Percentiles rank a stretch among this genome's conserved stretches.
Evolutionary conservation across 768 basidiomycete genomes (phyloP).

Genomic region (Hericium erinaceus): DNA sequence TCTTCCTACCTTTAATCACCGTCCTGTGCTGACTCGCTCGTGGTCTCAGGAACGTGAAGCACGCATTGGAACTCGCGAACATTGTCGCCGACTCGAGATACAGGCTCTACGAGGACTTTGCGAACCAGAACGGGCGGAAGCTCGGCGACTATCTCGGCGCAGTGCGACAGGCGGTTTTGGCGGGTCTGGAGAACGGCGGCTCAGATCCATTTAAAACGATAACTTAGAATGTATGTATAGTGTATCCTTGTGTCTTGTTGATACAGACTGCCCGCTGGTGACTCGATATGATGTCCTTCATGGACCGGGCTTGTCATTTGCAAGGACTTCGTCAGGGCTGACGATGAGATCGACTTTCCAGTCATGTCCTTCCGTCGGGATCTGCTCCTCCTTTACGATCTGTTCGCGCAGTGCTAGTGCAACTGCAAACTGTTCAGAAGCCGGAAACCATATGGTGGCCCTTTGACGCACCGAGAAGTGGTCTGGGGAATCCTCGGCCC

Average conservation of each 20-base stretch:
- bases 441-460: slow-evolving; percentile 1
- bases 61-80: slow-evolving; percentile 69
- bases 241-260: too few relatives aligned
- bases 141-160: slow-evolving; percentile 68
- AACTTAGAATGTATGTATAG: background rate
- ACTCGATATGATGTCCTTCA: too few relatives aligned
- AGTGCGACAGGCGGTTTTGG: slow-evolving; percentile 64
- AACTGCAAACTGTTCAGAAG: slow-evolving; percentile 29
- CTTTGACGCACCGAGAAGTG: slow-evolving; percentile 45
- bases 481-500: slow-evolving; percentile 32
- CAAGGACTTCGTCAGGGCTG: slow-evolving; percentile 33
- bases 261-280: too few relatives aligned
- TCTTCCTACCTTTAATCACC: slow-evolving; percentile 5
- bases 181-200: slow-evolving; percentile 62
- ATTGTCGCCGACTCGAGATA: slow-evolving; percentile 83
- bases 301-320: background rate
- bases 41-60: slow-evolving; percentile 57
- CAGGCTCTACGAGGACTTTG: slow-evolving; percentile 79
- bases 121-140: slow-evolving; percentile 47
- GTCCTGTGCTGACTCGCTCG: background rate
- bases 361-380: slow-evolving; percentile 50
- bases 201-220: slow-evolving; percentile 59
- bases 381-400: slow-evolving; percentile 36
- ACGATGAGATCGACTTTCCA: slow-evolving; percentile 58
- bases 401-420: slow-evolving; percentile 59